Evolutionary conservation across 345 rosid species (phyloP).

Genomic region (Aurinia saxatilis): DNA sequence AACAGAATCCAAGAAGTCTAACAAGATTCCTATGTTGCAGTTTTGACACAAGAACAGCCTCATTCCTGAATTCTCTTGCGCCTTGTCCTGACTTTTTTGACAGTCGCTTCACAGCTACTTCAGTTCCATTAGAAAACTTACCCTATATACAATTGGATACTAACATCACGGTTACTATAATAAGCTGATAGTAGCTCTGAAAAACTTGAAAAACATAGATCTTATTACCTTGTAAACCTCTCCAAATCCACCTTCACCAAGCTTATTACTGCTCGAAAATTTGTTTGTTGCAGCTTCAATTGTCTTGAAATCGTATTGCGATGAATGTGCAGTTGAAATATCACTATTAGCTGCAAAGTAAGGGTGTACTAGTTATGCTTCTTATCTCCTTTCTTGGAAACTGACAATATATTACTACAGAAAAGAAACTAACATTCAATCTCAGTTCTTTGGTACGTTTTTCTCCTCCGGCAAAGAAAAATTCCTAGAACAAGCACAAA

Average conservation of each 20-base stretch:
- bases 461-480: constrained; percentile 3
- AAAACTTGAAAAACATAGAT: not conserved
- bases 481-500: constrained; percentile 2
- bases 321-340: constrained; percentile 26
- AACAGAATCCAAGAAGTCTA: constrained; percentile 44
- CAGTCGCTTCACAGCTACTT: constrained; percentile 47
- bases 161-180: not conserved
- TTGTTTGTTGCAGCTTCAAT: constrained; percentile 43
- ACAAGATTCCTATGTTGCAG: constrained; percentile 54
- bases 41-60: constrained; percentile 39
- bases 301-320: constrained; percentile 32
- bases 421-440: constrained; percentile 20
- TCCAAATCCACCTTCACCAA: constrained; percentile 75
- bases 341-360: constrained; percentile 29
- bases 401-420: too few relatives aligned
- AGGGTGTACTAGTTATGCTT: not conserved
- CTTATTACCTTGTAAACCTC: constrained; percentile 49
- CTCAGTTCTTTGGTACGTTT: not conserved
- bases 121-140: constrained; percentile 22
- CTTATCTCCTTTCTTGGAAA: not conserved
- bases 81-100: constrained; percentile 45
- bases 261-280: constrained; percentile 39
- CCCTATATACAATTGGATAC: constrained; percentile 17
- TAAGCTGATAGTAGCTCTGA: not conserved
- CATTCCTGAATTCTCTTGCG: constrained; percentile 40